Conservation (phyloP, 257 asterid species). For the Paraleonurus japonicus region DNA sequence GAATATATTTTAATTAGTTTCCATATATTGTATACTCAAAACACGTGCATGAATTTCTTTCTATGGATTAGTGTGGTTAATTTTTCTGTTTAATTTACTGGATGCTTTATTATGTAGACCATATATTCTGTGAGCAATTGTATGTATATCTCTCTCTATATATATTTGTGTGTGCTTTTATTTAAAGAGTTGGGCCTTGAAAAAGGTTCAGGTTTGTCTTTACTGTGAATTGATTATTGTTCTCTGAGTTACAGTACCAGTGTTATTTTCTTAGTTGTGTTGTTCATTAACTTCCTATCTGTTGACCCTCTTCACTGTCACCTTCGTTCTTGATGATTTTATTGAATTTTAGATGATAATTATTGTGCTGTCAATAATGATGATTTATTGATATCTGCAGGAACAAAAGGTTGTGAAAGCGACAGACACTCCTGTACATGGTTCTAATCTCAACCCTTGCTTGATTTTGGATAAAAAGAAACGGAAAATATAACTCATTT, state of each 20-base stretch:
- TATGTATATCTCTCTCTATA: neutral
- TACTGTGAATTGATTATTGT: conserved; percentile 32
- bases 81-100: conserved; percentile 31
- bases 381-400: conserved; percentile 52
- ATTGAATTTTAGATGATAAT: conserved; percentile 17
- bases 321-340: conserved; percentile 23
- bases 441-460: conserved; percentile 42
- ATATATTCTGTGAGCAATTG: conserved; percentile 8
- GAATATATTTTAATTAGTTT: conserved; percentile 24
- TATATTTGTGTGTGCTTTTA: neutral
- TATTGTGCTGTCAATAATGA: conserved; percentile 27
- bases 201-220: conserved; percentile 41
- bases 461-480: conserved; percentile 24
- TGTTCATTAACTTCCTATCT: conserved; percentile 29
- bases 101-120: conserved; percentile 28
- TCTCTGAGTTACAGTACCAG: conserved; percentile 10
- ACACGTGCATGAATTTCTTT: conserved; percentile 25
- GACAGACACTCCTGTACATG: conserved; percentile 61
- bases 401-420: conserved; percentile 61
- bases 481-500: neutral
- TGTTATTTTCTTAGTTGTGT: conserved; percentile 26
- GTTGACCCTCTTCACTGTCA: conserved; percentile 26
- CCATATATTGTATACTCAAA: conserved; percentile 15
- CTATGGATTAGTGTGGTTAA: conserved; percentile 24
- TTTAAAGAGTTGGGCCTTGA: conserved; percentile 27